A percentile compares a stretch with the other conserved stretches of the same genome.
These are phyloP conservation scores for Salix caprea DNA, from an alignment of 345 rosid genomes.

Conservation along the genomic window DNA sequence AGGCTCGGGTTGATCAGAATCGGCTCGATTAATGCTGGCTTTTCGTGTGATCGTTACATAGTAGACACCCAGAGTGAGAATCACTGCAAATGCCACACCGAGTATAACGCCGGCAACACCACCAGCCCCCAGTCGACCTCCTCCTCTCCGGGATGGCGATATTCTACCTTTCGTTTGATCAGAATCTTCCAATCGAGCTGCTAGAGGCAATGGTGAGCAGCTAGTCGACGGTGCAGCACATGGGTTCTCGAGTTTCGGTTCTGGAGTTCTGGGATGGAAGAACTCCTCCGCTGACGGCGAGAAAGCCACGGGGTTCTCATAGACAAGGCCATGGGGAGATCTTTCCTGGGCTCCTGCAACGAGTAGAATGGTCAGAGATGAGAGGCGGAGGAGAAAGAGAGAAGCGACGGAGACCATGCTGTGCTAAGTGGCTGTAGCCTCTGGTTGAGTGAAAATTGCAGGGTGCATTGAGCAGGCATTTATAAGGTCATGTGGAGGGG, in stretches of 20 bases:
- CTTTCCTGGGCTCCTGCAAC: conserved; percentile 53
- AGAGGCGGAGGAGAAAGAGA: conserved; percentile 24
- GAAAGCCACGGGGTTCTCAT: conserved; percentile 64
- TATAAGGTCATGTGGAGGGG: conserved; percentile 45
- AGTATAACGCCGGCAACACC: conserved; percentile 41
- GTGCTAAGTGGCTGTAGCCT: background rate
- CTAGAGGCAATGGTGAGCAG: conserved; percentile 65
- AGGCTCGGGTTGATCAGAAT: conserved; percentile 35
- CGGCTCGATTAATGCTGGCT: conserved; percentile 33
- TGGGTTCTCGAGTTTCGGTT: conserved; percentile 16
- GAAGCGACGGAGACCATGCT: conserved; percentile 35
- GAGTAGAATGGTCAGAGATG: conserved; percentile 31
- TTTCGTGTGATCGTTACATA: conserved; percentile 29
- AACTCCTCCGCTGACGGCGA: conserved; percentile 79
- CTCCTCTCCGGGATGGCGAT: conserved; percentile 22
- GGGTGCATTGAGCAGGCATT: conserved; percentile 32
- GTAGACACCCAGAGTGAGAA: conserved; percentile 35
- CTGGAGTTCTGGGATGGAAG: conserved; percentile 64
- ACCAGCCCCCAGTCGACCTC: conserved; percentile 31
- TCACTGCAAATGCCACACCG: conserved; percentile 39
- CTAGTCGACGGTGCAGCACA: conserved; percentile 24
- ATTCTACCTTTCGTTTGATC: conserved; percentile 21
- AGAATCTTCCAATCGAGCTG: conserved; percentile 44
- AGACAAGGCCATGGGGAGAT: conserved; percentile 82
- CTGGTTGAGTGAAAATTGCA: conserved; percentile 13